Conservation (phyloP, 176 grass and related monocot species). For the Dendrocalamus sinicus region DNA sequence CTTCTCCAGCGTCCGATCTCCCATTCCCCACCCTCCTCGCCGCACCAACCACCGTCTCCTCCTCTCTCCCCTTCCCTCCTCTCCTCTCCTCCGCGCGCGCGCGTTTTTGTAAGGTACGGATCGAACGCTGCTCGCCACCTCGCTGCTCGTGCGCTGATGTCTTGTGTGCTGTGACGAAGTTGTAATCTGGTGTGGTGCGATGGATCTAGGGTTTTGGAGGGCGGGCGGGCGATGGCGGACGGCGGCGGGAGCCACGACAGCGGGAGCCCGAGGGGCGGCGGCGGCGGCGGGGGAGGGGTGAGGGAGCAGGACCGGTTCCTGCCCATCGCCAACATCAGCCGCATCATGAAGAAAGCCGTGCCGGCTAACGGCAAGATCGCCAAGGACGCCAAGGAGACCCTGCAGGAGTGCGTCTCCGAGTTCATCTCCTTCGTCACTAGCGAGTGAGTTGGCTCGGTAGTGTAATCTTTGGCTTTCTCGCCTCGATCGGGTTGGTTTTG, state of each 20-base stretch:
- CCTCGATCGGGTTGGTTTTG: not conserved
- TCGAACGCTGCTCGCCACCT: slow-evolving; percentile 15
- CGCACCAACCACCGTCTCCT: slow-evolving; percentile 37
- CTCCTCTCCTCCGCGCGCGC: slow-evolving; percentile 33
- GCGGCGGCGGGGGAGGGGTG: slow-evolving; percentile 56
- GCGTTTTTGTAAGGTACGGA: slow-evolving; percentile 54
- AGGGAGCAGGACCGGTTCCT: slow-evolving; percentile 96
- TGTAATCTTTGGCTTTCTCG: not conserved
- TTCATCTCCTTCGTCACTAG: slow-evolving; percentile 99
- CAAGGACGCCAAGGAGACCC: slow-evolving; percentile 97
- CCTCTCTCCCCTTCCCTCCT: not conserved
- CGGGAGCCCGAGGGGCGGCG: slow-evolving; percentile 56
- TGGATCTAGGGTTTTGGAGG: slow-evolving; percentile 65
- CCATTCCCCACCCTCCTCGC: slow-evolving; percentile 53
- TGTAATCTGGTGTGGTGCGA: slow-evolving; percentile 13
- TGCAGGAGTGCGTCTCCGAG: slow-evolving; percentile 99
- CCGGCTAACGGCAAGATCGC: slow-evolving; percentile 99
- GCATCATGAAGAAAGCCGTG: slow-evolving; percentile 99
- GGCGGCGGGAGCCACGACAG: slow-evolving; percentile 58
- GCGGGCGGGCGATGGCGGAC: slow-evolving; percentile 55
- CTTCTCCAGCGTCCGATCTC: slow-evolving; percentile 86
- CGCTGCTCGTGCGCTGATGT: slow-evolving; percentile 17
- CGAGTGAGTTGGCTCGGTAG: slow-evolving; percentile 69
- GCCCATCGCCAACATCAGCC: slow-evolving; percentile 99
- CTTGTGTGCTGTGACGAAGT: not conserved